phyloP scores from a whole-genome alignment of 2,329 filamentous ascomycete species.

The Tolypocladium inflatum region DNA sequence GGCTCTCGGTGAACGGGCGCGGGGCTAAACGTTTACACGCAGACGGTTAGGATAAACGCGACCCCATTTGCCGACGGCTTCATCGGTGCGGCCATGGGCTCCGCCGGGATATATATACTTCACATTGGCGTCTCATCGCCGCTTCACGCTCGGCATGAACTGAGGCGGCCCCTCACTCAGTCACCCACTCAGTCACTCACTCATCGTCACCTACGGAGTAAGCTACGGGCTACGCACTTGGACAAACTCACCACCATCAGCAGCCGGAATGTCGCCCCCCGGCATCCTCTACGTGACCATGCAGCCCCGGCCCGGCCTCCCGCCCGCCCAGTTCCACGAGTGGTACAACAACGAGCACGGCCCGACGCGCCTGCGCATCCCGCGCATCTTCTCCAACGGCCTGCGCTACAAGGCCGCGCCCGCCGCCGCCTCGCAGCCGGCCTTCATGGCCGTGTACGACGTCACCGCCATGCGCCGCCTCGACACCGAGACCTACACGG shows the following conservation, averaged over 20 bases:
- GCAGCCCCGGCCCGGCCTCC: slow-evolving; percentile 61
- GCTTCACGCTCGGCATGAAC: not conserved
- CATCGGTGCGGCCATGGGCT: not conserved
- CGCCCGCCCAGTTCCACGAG: slow-evolving; percentile 68
- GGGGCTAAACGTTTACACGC: slow-evolving; percentile 16
- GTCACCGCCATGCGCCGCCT: slow-evolving; percentile 65
- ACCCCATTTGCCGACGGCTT: not conserved
- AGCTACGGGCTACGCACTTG: too few species aligned
- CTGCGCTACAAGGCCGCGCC: slow-evolving; percentile 65
- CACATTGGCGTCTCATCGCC: not conserved
- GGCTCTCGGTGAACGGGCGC: slow-evolving; percentile 1
- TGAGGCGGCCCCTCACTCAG: not conserved
- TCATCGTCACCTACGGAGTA: not conserved
- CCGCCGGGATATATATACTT: not conserved
- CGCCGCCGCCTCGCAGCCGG: slow-evolving; percentile 52
- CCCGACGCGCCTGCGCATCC: slow-evolving; percentile 66
- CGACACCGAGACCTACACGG: slow-evolving; percentile 59
- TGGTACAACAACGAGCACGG: slow-evolving; percentile 96
- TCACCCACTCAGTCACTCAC: not conserved
- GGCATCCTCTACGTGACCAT: slow-evolving; percentile 82
- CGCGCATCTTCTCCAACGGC: slow-evolving; percentile 65
- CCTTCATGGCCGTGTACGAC: slow-evolving; percentile 76
- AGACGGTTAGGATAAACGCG: slow-evolving; percentile 5
- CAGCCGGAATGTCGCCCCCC: slow-evolving; percentile 29
- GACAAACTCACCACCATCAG: not conserved